Evolutionary conservation across 257 asterid species (phyloP).

Genomic region (Euphrasia confusa): DNA sequence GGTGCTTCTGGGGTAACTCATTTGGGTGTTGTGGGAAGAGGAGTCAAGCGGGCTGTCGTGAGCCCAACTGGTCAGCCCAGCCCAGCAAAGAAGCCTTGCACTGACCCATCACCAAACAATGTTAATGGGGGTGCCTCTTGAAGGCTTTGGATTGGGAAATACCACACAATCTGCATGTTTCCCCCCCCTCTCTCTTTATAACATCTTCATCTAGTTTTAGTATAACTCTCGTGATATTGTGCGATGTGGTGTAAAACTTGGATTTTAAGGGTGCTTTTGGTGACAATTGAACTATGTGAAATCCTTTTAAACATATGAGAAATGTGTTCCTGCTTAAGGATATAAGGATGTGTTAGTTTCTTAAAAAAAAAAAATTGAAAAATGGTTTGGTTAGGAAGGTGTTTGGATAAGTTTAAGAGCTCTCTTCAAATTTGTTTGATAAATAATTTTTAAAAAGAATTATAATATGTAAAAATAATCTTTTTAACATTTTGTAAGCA

Average conservation of each 20-base stretch:
- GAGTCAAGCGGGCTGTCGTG: constrained; percentile 80
- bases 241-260: background rate
- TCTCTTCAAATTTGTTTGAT: too few species aligned
- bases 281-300: too few species aligned
- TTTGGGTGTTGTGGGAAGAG: constrained; percentile 96
- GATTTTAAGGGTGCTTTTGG: too few species aligned
- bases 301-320: too few species aligned
- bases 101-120: constrained; percentile 44
- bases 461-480: too few species aligned
- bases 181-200: background rate
- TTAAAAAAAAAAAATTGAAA: too few species aligned
- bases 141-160: background rate
- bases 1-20: constrained; percentile 62
- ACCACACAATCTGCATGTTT: background rate
- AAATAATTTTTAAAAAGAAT: too few species aligned
- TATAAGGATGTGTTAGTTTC: too few species aligned
- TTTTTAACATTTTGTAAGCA: too few species aligned
- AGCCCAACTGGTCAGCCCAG: constrained; percentile 41
- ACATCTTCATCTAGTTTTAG: background rate
- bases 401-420: too few species aligned
- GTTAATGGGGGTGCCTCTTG: constrained; percentile 37
- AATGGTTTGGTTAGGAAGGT: too few species aligned
- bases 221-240: background rate
- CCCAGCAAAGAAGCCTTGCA: constrained; percentile 55
- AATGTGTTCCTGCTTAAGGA: too few species aligned